phyloP scores from a whole-genome alignment of 495 filamentous ascomycete species.

The Podospora anserina region DNA sequence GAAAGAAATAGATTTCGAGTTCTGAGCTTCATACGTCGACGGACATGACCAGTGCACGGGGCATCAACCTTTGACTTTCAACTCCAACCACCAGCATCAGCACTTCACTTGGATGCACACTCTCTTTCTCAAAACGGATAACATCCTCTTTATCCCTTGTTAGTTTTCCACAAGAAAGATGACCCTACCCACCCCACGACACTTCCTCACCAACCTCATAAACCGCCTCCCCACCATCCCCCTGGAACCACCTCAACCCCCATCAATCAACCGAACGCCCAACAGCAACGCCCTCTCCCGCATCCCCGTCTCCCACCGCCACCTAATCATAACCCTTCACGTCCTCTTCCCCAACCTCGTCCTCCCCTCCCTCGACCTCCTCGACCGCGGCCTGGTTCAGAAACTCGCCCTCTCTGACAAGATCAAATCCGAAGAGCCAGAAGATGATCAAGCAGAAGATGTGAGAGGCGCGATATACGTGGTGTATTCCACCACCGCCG shows the following conservation, averaged over 20 bases:
- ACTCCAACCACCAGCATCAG: background rate
- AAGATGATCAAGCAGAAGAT: background rate
- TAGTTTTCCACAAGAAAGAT: background rate
- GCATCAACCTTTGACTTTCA: background rate
- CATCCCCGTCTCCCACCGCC: conserved; percentile 38
- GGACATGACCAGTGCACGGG: background rate
- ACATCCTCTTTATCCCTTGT: background rate
- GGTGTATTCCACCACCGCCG: conserved; percentile 34
- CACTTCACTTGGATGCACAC: too few relatives aligned
- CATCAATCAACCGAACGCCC: background rate
- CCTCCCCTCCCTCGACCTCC: conserved; percentile 75
- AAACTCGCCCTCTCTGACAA: conserved; percentile 31
- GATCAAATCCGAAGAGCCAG: background rate
- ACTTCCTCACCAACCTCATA: conserved; percentile 47
- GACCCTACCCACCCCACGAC: conserved; percentile 38
- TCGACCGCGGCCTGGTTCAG: conserved; percentile 66
- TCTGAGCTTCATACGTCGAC: background rate
- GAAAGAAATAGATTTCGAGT: background rate
- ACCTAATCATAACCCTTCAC: conserved; percentile 58
- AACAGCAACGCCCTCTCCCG: conserved; percentile 40
- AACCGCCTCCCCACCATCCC: conserved; percentile 41
- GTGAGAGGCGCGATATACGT: conserved; percentile 30
- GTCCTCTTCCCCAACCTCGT: conserved; percentile 59
- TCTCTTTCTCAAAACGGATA: background rate
- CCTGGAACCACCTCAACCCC: conserved; percentile 10